These are phyloP conservation scores for Lipomyces japonicus DNA, from an alignment of 805 yeast species.

Conservation along the genomic window DNA sequence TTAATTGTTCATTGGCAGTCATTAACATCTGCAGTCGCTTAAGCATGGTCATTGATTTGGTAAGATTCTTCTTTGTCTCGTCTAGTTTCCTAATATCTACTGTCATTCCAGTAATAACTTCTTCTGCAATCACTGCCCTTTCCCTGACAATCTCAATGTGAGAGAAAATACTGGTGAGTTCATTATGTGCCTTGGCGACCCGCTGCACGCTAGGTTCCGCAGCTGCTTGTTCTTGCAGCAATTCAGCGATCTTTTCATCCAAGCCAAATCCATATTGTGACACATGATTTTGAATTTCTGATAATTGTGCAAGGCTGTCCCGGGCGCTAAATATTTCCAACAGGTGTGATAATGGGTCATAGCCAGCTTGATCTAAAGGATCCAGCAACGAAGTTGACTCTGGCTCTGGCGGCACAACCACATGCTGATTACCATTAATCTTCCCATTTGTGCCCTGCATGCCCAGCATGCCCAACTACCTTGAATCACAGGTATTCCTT, in stretches of 20 bases:
- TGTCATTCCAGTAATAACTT: conserved; percentile 65
- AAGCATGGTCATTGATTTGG: conserved; percentile 77
- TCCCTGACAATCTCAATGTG: conserved; percentile 47
- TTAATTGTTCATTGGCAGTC: conserved; percentile 64
- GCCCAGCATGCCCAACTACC: no score
- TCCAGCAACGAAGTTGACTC: conserved; percentile 7
- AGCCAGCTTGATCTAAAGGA: conserved; percentile 25
- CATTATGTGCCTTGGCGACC: conserved; percentile 26
- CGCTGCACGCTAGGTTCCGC: conserved; percentile 26
- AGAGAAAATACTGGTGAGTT: conserved; percentile 17
- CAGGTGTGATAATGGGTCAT: conserved; percentile 25
- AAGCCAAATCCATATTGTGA: conserved; percentile 2
- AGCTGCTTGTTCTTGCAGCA: conserved; percentile 20
- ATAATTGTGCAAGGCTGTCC: conserved; percentile 1
- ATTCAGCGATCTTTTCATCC: conserved; percentile 13
- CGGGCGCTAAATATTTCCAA: conserved; percentile 19
- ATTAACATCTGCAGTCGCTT: conserved; percentile 84
- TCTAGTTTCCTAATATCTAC: conserved; percentile 74
- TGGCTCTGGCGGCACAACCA: neutral
- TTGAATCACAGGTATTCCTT: no score
- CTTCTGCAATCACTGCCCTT: conserved; percentile 54
- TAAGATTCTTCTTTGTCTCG: conserved; percentile 76
- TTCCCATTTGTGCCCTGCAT: no score
- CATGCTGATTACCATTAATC: no score
- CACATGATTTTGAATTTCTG: conserved; percentile 3